phyloP scores from a whole-genome alignment of 202 grass and related monocot genomes.

The Zoysia matrella region DNA sequence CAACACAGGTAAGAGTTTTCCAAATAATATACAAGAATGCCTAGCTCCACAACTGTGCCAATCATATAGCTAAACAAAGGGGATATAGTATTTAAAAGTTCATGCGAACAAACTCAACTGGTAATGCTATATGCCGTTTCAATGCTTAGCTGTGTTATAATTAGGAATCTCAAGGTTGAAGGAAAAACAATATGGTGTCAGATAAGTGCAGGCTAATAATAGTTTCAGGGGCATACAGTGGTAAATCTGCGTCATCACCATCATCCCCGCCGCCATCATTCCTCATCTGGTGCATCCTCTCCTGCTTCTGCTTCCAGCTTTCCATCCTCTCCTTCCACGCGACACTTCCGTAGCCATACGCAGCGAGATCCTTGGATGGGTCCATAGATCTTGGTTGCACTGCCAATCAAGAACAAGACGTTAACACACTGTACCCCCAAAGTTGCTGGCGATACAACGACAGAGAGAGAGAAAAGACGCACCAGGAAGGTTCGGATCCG shows the following conservation, averaged over 20 bases:
- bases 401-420: constrained; percentile 29
- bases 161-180: background rate
- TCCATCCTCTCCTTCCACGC: constrained; percentile 96
- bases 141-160: no score
- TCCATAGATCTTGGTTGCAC: constrained; percentile 93
- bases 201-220: no score
- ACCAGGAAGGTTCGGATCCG: constrained; percentile 79
- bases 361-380: constrained; percentile 87
- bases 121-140: no score
- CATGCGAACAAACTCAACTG: no score
- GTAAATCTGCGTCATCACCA: constrained; percentile 71
- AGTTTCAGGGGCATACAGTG: constrained; percentile 56
- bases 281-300: constrained; percentile 66
- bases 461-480: constrained; percentile 1
- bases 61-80: no score
- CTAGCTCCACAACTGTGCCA: no score
- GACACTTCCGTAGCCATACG: constrained; percentile 87
- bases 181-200: background rate
- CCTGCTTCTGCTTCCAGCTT: constrained; percentile 94
- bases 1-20: no score
- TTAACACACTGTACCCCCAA: background rate
- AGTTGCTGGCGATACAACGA: no score
- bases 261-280: constrained; percentile 57
- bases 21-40: no score
- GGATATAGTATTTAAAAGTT: no score